phyloP scores from a whole-genome alignment of 2,329 filamentous ascomycete species.

The Curvularia sp. region DNA sequence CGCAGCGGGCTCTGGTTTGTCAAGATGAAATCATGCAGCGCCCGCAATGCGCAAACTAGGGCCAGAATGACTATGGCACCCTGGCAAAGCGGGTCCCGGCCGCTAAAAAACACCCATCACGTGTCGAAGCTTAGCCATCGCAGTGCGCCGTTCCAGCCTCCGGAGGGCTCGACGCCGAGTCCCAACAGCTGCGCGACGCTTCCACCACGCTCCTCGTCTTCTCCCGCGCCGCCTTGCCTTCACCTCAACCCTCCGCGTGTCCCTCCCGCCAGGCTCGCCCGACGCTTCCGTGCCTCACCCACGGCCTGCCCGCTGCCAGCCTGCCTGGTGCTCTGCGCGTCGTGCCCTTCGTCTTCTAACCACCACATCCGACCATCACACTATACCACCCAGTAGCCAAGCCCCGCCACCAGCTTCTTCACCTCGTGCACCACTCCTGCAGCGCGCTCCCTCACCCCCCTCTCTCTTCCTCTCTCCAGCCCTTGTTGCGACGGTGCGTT shows the following conservation, averaged over 20 bases:
- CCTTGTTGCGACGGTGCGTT: slow-evolving; percentile 28
- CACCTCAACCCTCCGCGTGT: slow-evolving; percentile 19
- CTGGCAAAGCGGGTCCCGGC: slow-evolving; percentile 7
- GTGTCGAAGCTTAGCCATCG: slow-evolving; percentile 14
- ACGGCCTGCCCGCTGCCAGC: slow-evolving; percentile 1
- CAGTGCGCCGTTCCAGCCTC: slow-evolving; percentile 17
- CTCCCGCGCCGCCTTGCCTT: slow-evolving; percentile 16
- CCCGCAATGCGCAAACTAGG: slow-evolving; percentile 18
- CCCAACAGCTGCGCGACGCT: slow-evolving; percentile 31
- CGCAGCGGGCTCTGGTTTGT: slow-evolving; percentile 7
- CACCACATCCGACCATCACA: slow-evolving; percentile 10
- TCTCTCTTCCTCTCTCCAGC: slow-evolving; percentile 3
- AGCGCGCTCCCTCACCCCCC: slow-evolving; percentile 13
- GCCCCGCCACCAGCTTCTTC: slow-evolving; percentile 25
- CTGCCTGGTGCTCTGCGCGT: slow-evolving; percentile 4
- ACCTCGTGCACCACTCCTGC: slow-evolving; percentile 12
- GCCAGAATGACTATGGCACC: slow-evolving; percentile 20
- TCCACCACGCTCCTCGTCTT: slow-evolving; percentile 17
- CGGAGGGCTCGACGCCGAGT: slow-evolving; percentile 17
- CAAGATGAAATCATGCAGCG: slow-evolving; percentile 20
- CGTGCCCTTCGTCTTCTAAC: slow-evolving; percentile 5
- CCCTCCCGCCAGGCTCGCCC: slow-evolving; percentile 21
- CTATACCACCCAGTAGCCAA: slow-evolving; percentile 23
- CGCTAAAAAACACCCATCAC: slow-evolving; percentile 15
- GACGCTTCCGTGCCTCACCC: slow-evolving; percentile 16